Base-by-base conservation (phyloP, 2,329 filamentous ascomycete species). In the Ascochyta viciae-villosae region DNA sequence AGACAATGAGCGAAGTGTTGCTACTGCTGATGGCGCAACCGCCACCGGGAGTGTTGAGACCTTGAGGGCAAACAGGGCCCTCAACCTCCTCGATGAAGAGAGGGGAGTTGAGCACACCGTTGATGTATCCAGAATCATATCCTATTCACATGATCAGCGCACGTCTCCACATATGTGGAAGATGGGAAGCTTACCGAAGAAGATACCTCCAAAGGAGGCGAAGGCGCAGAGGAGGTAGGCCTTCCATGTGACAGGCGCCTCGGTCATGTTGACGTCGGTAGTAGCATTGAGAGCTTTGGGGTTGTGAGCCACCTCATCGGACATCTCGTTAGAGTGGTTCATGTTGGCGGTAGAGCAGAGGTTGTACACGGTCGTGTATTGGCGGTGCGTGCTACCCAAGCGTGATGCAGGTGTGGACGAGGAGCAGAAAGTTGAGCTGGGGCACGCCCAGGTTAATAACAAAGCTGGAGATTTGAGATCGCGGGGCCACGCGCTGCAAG, bases 1-100 rank as follows among this genome's bases (percentile, higher is more conserved):
- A 88, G 48, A 93, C 90, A 50, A 92, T 88, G 59, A 85, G 79
- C 23, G 54, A 57, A 10, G 49, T 57, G 50, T 57, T 54, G 45
- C 33, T 41, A 8, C 34, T 22, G 27, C 37, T 40, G 57, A 64
- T 24, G 52, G 62, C 46, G 55, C 56, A 44, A 26, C 29, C n/a
- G 23, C 61, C 59, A 42, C 52, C 50, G 1, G 44, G 48, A 27
- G 49, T 48, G 34, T 33, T 78, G 75, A 39, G 87, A 39, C 54
- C 54, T 13, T 57, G 24, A 2, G 42, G 42, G 33, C 54, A 57
- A 22, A 47, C 22, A 38, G 47, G 42, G 10, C 54, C 54, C 54
- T 57, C 48, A 24, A 57, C 54, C 38, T 57, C 54, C 34, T 57
- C 47, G 13, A 57, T 57, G 43, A 57, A 57, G 10, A 57, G 54